phyloP scores from a whole-genome alignment of 352 stramenopile species.

The Pelagophyceae sp. region DNA sequence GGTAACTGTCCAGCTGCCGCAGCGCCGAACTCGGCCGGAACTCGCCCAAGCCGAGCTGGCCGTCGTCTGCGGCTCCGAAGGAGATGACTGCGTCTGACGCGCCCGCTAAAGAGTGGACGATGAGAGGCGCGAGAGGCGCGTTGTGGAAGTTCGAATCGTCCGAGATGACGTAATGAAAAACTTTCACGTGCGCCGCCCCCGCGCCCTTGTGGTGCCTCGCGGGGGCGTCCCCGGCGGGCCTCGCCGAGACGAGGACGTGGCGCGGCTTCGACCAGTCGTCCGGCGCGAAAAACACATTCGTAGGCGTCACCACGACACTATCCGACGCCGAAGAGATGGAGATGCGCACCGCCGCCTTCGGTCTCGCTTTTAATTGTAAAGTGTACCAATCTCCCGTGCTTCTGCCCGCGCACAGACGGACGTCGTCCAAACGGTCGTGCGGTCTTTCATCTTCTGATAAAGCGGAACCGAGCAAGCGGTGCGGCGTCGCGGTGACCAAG shows the following conservation, averaged over 20 bases:
- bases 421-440: no score
- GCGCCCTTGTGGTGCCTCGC: background rate
- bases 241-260: background rate
- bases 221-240: background rate
- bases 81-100: no score
- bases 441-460: no score
- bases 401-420: no score
- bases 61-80: background rate
- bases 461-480: no score
- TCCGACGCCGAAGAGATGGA: background rate
- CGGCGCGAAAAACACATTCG: background rate
- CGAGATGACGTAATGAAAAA: background rate
- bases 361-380: background rate
- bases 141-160: background rate
- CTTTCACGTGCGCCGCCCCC: background rate
- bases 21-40: background rate
- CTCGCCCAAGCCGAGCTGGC: background rate
- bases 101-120: background rate
- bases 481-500: no score
- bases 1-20: background rate
- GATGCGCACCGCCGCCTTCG: background rate
- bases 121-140: background rate
- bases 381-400: background rate
- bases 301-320: background rate
- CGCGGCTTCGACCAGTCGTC: background rate